Evolutionary conservation across 352 stramenopile species (phyloP).

Genomic region (Pythium vanterpoolii): DNA sequence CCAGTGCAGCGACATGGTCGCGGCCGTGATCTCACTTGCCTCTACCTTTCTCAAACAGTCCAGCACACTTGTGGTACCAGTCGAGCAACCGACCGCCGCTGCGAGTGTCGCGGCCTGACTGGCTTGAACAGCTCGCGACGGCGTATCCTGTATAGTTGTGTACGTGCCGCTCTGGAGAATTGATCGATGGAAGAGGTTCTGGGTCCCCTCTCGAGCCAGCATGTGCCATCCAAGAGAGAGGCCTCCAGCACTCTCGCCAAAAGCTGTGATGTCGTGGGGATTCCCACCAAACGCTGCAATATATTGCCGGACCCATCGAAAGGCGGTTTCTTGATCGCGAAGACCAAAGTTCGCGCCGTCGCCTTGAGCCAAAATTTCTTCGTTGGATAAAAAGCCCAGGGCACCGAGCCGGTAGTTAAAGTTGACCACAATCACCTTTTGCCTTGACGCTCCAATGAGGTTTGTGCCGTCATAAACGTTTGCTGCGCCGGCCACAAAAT

Average conservation of each 20-base stretch:
- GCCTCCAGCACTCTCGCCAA: conserved; percentile 21
- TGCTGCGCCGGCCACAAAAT: conserved; percentile 17
- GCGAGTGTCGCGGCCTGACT: not conserved
- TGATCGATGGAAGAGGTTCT: conserved; percentile 8
- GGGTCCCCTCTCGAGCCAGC: conserved; percentile 1
- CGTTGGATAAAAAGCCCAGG: conserved; percentile 1
- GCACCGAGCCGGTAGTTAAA: conserved; percentile 29
- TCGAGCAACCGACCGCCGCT: no score
- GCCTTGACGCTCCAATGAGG: not conserved
- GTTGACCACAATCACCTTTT: conserved; percentile 32
- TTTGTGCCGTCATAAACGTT: conserved; percentile 10
- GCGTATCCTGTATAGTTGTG: conserved; percentile 1
- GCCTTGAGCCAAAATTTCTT: not conserved
- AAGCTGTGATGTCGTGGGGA: conserved; percentile 26
- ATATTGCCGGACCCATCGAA: conserved; percentile 34
- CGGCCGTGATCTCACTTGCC: not conserved
- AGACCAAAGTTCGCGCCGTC: conserved; percentile 23
- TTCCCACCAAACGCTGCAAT: conserved; percentile 38
- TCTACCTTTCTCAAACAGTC: no score
- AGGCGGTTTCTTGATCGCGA: conserved; percentile 28
- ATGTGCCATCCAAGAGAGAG: conserved; percentile 2
- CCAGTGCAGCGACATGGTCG: not conserved
- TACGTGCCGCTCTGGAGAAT: conserved; percentile 11
- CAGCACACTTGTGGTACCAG: no score
- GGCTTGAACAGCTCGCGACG: not conserved